These are phyloP conservation scores for Clarkia xantiana DNA, from an alignment of 345 rosid genomes.

Conservation along the genomic window DNA sequence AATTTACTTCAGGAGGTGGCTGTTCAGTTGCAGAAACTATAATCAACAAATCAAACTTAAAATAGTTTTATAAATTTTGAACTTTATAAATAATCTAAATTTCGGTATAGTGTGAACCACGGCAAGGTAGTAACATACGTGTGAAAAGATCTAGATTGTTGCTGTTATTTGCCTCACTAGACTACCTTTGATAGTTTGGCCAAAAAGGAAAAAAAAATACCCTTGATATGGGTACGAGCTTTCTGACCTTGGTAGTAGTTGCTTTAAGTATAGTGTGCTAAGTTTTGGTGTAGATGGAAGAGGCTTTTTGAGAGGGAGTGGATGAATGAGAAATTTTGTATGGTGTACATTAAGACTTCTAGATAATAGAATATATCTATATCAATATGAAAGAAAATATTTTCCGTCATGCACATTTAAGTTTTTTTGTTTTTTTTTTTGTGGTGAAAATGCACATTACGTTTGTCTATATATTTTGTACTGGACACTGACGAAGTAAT, in stretches of 20 bases:
- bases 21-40: slow-evolving; percentile 21
- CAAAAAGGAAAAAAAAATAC: too few relatives aligned
- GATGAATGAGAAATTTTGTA: background rate
- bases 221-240: too few relatives aligned
- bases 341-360: background rate
- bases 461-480: too few relatives aligned
- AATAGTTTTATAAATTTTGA: background rate
- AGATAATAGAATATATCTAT: too few relatives aligned
- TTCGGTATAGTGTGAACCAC: too few relatives aligned
- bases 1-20: slow-evolving; percentile 47
- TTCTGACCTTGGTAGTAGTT: background rate
- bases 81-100: background rate
- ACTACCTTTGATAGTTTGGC: too few relatives aligned
- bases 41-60: background rate
- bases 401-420: background rate
- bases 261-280: background rate
- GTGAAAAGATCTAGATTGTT: too few relatives aligned
- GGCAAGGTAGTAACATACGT: too few relatives aligned
- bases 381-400: too few relatives aligned
- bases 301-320: background rate
- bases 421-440: background rate
- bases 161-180: too few relatives aligned
- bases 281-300: background rate
- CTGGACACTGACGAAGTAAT: too few relatives aligned
- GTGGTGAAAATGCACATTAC: too few relatives aligned